Conservation (phyloP, 345 rosid genomes). For the Populus alba region DNA sequence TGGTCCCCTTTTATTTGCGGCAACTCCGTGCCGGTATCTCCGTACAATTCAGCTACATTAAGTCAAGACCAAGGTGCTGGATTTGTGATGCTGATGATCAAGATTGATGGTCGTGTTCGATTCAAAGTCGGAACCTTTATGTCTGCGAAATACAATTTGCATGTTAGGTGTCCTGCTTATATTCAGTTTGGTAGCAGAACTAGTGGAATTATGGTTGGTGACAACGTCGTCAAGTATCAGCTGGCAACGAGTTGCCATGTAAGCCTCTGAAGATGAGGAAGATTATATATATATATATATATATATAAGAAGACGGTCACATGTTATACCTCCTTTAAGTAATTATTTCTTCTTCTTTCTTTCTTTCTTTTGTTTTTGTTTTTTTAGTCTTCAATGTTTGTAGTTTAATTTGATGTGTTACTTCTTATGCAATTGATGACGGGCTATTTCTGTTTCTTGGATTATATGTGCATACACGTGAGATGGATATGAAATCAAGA, state of each 20-base stretch:
- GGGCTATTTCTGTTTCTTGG: constrained; percentile 9
- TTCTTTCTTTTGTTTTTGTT: too few relatives aligned
- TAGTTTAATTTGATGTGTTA: not conserved
- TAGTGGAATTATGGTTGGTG: constrained; percentile 50
- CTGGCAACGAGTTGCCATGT: constrained; percentile 54
- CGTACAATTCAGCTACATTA: constrained; percentile 53
- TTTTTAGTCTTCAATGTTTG: not conserved
- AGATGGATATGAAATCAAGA: not conserved
- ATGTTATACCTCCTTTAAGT: constrained; percentile 12
- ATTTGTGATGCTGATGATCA: constrained; percentile 42
- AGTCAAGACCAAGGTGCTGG: constrained; percentile 56
- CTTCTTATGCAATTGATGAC: not conserved
- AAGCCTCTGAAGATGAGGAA: constrained; percentile 39
- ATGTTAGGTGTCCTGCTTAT: constrained; percentile 57
- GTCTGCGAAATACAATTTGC: constrained; percentile 59
- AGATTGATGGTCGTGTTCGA: constrained; percentile 78
- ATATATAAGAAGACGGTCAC: not conserved
- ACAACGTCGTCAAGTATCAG: constrained; percentile 73
- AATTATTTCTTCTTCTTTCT: not conserved
- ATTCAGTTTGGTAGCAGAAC: constrained; percentile 51
- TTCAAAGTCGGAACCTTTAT: constrained; percentile 71
- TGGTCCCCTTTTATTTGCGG: constrained; percentile 88
- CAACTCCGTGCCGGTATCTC: constrained; percentile 66
- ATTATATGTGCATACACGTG: not conserved
- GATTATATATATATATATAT: too few relatives aligned